Conservation (phyloP, 108 stramenopile species). For the Cylindrotheca fusiformis region DNA sequence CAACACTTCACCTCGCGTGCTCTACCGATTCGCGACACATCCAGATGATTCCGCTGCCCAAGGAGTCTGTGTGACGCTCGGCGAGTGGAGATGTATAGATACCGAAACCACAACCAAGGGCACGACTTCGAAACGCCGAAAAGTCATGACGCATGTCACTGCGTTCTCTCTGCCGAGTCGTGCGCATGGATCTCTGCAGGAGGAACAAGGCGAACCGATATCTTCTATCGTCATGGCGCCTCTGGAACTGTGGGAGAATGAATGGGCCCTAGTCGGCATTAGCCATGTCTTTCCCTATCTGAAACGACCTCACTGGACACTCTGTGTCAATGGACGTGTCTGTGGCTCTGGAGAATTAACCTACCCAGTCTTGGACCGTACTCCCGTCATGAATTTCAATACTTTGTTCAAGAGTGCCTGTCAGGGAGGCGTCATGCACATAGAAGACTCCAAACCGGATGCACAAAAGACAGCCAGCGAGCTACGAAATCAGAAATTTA, state of each 20-base stretch:
- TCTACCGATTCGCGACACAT: constrained; percentile 64
- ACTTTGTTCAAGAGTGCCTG: constrained; percentile 27
- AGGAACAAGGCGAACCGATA: not conserved
- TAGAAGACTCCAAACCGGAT: constrained; percentile 9
- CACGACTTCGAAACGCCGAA: constrained; percentile 13
- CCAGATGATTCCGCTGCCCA: constrained; percentile 27
- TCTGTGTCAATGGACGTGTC: constrained; percentile 73
- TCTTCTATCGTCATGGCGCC: constrained; percentile 44
- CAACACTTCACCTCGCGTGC: not conserved
- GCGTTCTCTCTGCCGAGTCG: constrained; percentile 28
- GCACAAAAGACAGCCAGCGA: constrained; percentile 19
- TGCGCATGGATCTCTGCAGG: constrained; percentile 9
- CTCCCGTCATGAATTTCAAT: constrained; percentile 26
- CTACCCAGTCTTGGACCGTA: constrained; percentile 59
- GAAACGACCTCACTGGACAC: constrained; percentile 70
- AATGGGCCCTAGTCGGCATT: constrained; percentile 75
- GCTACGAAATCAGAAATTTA: constrained; percentile 8
- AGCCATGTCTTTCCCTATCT: constrained; percentile 83
- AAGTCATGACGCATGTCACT: constrained; percentile 18
- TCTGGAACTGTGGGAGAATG: constrained; percentile 53
- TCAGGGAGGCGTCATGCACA: constrained; percentile 29
- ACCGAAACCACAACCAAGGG: not conserved
- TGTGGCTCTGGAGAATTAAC: constrained; percentile 60
- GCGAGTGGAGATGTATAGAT: constrained; percentile 47
- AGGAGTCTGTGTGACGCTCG: constrained; percentile 58